These are phyloP conservation scores for Gaeumannomyces sp. DNA, from an alignment of 2,329 filamentous ascomycete species.

Conservation along the genomic window DNA sequence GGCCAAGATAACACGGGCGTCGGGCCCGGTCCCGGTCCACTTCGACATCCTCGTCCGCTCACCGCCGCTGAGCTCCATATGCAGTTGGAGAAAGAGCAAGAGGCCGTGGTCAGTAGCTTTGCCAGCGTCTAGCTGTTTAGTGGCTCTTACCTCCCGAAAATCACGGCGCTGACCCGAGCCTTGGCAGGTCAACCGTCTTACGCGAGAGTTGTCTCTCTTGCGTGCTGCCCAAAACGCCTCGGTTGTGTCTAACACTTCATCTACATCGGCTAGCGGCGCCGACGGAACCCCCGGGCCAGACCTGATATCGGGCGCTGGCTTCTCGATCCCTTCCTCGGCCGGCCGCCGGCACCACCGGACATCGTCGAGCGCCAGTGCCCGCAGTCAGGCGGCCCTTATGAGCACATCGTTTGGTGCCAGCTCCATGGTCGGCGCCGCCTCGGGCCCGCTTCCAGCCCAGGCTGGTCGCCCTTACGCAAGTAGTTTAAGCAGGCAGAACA, in stretches of 20 bases:
- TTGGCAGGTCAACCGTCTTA: conserved; percentile 79
- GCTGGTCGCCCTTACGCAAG: conserved; percentile 21
- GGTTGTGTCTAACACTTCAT: conserved; percentile 60
- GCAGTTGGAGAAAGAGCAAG: conserved; percentile 90
- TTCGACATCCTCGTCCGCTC: conserved; percentile 80
- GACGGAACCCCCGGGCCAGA: conserved; percentile 38
- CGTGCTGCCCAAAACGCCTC: conserved; percentile 64
- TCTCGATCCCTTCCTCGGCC: conserved; percentile 48
- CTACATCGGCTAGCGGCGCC: conserved; percentile 44
- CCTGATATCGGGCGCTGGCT: conserved; percentile 50
- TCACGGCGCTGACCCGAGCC: neutral
- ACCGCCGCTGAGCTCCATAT: conserved; percentile 85
- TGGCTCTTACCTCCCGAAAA: neutral
- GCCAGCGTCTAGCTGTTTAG: neutral
- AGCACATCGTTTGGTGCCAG: conserved; percentile 31
- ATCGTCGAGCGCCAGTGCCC: conserved; percentile 47
- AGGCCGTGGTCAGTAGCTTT: conserved; percentile 65
- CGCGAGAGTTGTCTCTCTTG: conserved; percentile 80
- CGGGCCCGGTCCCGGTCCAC: conserved; percentile 58
- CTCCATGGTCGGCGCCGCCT: conserved; percentile 34
- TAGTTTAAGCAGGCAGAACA: conserved; percentile 48
- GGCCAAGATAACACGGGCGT: conserved; percentile 37
- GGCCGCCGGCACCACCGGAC: conserved; percentile 51
- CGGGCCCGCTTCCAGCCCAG: conserved; percentile 35
- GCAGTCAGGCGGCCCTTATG: conserved; percentile 44